These are phyloP conservation scores for Logfia minima DNA, from an alignment of 129 eudicot genomes.

Conservation along the genomic window DNA sequence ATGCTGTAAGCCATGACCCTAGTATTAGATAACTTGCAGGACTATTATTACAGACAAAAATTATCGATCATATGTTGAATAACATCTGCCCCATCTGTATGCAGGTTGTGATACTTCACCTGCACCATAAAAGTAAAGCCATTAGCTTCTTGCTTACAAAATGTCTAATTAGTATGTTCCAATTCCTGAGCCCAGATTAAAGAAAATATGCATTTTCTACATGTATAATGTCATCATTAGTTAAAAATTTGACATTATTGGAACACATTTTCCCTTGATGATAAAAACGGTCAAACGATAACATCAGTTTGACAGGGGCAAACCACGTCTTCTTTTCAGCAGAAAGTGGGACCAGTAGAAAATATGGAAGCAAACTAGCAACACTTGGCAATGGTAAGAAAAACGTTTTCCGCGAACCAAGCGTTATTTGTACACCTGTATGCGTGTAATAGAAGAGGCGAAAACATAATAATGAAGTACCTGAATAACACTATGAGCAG, in stretches of 20 bases:
- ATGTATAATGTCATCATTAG: not conserved
- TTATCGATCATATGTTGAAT: conserved; percentile 94
- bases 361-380: not conserved
- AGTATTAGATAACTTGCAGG: conserved; percentile 22
- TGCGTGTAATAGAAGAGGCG: not conserved
- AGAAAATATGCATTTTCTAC: not conserved
- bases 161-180: not conserved
- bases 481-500: conserved; percentile 97
- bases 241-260: not conserved
- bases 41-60: conserved; percentile 47
- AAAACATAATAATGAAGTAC: conserved; percentile 30
- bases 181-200: not conserved
- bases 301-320: conserved; percentile 9
- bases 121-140: not conserved
- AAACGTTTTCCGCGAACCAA: not conserved
- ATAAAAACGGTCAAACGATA: not conserved
- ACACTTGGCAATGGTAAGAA: conserved; percentile 1
- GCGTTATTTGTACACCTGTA: not conserved
- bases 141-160: not conserved
- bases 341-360: not conserved
- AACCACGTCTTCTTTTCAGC: not conserved
- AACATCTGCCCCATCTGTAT: conserved; percentile 88
- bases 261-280: not conserved
- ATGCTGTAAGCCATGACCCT: conserved; percentile 21
- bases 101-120: conserved; percentile 73